Base-by-base conservation (phyloP, 345 rosid genomes). In the Nasturtium officinale region DNA sequence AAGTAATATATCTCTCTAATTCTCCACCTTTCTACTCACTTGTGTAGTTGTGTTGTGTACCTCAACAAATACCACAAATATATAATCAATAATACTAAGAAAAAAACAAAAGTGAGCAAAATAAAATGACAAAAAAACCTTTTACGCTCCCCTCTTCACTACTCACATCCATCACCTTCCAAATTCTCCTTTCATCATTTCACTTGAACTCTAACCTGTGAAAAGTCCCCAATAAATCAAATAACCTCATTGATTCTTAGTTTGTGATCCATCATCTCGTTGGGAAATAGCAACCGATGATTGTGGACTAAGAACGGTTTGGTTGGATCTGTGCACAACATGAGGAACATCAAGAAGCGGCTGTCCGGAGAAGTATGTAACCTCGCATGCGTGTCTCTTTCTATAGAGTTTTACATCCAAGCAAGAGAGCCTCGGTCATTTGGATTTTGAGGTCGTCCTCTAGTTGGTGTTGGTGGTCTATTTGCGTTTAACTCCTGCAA, bases 401-500 rank as follows among this genome's bases (percentile, higher is more conserved):
- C 46, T 57, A 16, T 51, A 11, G 63, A 37, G 55, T n/a, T 61
- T 86, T 86, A 91, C 50, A 95, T 85, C 93, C 96, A 95, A 60
- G 96, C 99, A 54, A 88, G 91, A 74, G 96, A 80, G 62, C 96
- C 98, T 17, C 93, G 84, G 69, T 95, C 99, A 35, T 85, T 90
- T 59, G 91, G 63, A 65, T 71, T 86, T 79, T 82, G 98, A 61
- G 97, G 96, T 45, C 99, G 96, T 42, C 99, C 97, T 85, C 99
- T 83, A 2, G 98, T 90, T 57, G 98, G 98, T 37, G 99, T 95
- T 0, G 99, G 87, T 75, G 97, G 99, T 75, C 99, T 78, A 73
- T 91, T 91, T 48, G 96, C 98, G 53, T 95, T 95, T 71, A 95
- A 83, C 80, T 95, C 99, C 99, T 95, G 86, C 64, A 30, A 38